These are phyloP conservation scores for Termitomyces sp. DNA, from an alignment of 768 basidiomycete genomes.

Conservation along the genomic window DNA sequence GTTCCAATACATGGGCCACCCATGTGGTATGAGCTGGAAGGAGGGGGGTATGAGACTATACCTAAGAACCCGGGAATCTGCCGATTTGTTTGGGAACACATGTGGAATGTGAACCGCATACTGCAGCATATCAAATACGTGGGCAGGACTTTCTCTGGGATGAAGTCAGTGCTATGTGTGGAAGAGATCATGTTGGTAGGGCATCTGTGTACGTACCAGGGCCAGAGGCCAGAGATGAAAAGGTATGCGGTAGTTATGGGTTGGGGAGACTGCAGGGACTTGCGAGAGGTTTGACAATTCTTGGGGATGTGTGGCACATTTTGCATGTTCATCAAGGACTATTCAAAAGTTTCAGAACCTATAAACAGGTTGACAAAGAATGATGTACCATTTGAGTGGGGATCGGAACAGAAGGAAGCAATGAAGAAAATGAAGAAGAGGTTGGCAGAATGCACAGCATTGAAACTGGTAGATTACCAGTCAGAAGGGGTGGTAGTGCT, in stretches of 20 bases:
- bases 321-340: not conserved
- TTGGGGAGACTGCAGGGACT: not conserved
- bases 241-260: not conserved
- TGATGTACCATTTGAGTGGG: not conserved
- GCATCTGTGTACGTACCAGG: not conserved
- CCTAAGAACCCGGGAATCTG: not conserved
- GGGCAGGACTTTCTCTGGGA: not conserved
- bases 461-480: not conserved
- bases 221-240: not conserved
- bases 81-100: not conserved
- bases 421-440: constrained; percentile 20
- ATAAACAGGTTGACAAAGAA: not conserved
- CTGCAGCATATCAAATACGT: not conserved
- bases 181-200: not conserved
- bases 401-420: constrained; percentile 27
- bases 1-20: constrained; percentile 23
- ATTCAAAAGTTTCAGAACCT: not conserved
- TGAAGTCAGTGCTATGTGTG: not conserved
- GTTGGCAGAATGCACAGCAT: not conserved
- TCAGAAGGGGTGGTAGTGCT: not conserved
- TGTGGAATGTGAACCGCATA: not conserved
- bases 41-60: not conserved
- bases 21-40: not conserved
- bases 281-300: not conserved
- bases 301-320: not conserved